Base-by-base conservation (phyloP, 2,329 filamentous ascomycete genomes). In the Neonectria magnoliae region DNA sequence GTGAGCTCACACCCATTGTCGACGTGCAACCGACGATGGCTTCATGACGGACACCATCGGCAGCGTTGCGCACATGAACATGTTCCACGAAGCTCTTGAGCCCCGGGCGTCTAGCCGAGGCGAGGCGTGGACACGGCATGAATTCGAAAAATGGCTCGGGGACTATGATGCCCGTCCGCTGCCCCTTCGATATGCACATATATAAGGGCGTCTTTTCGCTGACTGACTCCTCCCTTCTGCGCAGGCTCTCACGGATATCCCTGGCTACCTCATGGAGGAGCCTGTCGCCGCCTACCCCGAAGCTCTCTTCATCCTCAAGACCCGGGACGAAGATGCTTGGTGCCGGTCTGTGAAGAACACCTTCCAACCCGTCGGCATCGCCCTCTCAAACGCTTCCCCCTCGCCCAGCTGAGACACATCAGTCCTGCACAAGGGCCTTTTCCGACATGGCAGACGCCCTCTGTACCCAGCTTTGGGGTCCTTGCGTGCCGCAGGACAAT, bases 131-230 rank as follows among this genome's bases (percentile, higher is more conserved):
- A 51, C 41, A 60, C 44, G 52, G 44, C 45, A 57, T 20, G 45
- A 52, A 22, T 57, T 63, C 27, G 64, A 57, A 50, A 60, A 56
- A 54, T 61, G 64, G 64, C 57, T 64, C 13, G 55, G 31, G 42
- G 53, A 54, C 53, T 60, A 57, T 63, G 7, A 64, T 27, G 50
- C 56, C 52, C 14, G 57, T 38, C 41, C 16, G 4, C 38, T 20
- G 16, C 44, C 50, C 14, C 10, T 13, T 44, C 50, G 38, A 16
- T 25, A 41, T 13, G 16, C 20, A 13, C 5, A 31, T 16, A 20
- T 42, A 27, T 25, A 14, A 42, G 20, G 14, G 8, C 14, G 18
- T 20, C 44, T 29, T 41, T 27, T 18, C 22, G 22, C 47, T 51
- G 31, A 41, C 25, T 33, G 10, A 10, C 13, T 16, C 45, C 27